Conservation (phyloP, 306 rosid genomes). For the Cucurbita moschata region DNA sequence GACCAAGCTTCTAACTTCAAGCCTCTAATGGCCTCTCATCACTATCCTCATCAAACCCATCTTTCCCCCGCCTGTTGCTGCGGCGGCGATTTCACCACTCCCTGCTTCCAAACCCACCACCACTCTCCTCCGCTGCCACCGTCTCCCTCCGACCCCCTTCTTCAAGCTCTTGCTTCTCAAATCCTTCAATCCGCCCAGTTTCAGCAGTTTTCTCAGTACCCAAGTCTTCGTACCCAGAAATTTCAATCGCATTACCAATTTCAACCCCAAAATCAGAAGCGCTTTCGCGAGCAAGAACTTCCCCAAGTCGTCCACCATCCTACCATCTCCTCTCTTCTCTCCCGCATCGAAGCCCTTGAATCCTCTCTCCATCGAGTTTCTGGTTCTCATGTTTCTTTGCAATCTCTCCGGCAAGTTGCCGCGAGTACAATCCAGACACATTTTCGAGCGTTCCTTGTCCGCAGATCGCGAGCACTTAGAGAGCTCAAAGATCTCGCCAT, state of each 20-base stretch:
- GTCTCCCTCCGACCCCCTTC: slow-evolving; percentile 17
- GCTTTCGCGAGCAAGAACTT: not conserved
- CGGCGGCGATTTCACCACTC: slow-evolving; percentile 14
- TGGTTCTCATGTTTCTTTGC: slow-evolving; percentile 2
- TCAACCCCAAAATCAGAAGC: slow-evolving; percentile 11
- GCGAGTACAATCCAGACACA: slow-evolving; percentile 70
- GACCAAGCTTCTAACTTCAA: not conserved
- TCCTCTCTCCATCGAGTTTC: slow-evolving; percentile 37
- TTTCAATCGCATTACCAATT: slow-evolving; percentile 11
- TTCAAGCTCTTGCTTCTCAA: not conserved
- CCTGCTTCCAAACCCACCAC: slow-evolving; percentile 19
- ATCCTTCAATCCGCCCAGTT: slow-evolving; percentile 2
- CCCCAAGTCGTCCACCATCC: slow-evolving; percentile 14
- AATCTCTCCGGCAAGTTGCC: slow-evolving; percentile 51
- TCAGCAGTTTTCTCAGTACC: not conserved
- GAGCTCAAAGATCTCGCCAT: slow-evolving; percentile 66
- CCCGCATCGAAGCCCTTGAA: slow-evolving; percentile 78
- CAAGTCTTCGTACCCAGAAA: slow-evolving; percentile 9
- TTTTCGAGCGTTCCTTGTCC: slow-evolving; percentile 73
- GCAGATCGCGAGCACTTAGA: slow-evolving; percentile 71
- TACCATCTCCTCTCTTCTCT: slow-evolving; percentile 35
- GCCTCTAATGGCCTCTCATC: slow-evolving; percentile 47
- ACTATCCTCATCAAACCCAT: slow-evolving; percentile 12
- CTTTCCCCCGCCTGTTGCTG: slow-evolving; percentile 11
- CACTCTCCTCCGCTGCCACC: slow-evolving; percentile 16